phyloP scores from a whole-genome alignment of 768 basidiomycete species.

The Psilocybe cyanescens region DNA sequence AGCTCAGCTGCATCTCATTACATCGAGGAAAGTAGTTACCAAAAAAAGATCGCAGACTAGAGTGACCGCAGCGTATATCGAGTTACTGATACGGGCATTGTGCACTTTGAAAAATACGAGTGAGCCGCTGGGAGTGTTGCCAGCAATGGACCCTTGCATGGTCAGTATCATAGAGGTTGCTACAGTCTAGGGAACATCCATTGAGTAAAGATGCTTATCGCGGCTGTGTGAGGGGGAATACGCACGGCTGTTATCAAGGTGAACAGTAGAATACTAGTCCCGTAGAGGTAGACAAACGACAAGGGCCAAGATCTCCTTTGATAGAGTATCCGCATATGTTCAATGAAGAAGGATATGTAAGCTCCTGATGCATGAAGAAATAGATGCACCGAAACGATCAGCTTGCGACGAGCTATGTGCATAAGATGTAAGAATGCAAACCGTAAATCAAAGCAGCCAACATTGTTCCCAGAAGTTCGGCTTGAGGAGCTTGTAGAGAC shows the following conservation, averaged over 20 bases:
- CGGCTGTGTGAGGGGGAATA: background rate
- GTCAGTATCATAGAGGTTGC: background rate
- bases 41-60: constrained; percentile 2
- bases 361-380: background rate
- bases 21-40: background rate
- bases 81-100: background rate
- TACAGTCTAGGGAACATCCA: background rate
- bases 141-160: background rate
- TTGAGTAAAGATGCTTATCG: background rate
- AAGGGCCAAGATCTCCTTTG: background rate
- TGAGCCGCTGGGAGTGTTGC: background rate
- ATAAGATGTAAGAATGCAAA: background rate
- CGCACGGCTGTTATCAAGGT: constrained; percentile 5
- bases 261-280: constrained; percentile 6
- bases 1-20: too few relatives aligned
- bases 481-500: background rate
- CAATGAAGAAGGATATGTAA: background rate
- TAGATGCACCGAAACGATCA: background rate
- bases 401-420: background rate
- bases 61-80: background rate
- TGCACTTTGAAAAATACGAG: background rate
- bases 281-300: constrained; percentile 2
- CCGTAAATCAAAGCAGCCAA: background rate
- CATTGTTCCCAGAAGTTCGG: background rate
- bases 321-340: constrained; percentile 8